Conservation (phyloP, 345 rosid species). For the Populus pruinosa region DNA sequence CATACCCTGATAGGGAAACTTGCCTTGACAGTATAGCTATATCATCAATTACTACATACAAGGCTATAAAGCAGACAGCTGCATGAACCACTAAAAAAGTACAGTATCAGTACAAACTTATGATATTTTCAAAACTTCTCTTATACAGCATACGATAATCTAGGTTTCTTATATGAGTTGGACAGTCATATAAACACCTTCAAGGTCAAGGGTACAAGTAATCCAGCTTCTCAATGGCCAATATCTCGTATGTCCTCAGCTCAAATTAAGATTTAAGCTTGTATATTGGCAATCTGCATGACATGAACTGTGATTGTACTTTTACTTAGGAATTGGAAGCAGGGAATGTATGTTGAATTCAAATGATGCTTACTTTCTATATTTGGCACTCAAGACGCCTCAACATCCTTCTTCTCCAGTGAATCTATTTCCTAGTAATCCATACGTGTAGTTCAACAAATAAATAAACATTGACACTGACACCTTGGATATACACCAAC, state of each 20-base stretch:
- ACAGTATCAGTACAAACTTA: neutral
- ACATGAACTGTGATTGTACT: neutral
- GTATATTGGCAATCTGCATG: neutral
- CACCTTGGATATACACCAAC: neutral
- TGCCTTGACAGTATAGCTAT: neutral
- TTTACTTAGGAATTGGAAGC: neutral
- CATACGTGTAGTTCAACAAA: neutral
- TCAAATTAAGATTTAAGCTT: neutral
- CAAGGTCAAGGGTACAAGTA: neutral
- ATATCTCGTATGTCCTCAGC: neutral
- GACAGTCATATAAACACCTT: neutral
- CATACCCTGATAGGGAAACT: neutral
- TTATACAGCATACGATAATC: neutral
- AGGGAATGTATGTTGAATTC: neutral
- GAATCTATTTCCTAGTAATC: neutral
- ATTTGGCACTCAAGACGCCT: neutral
- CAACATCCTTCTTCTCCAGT: neutral
- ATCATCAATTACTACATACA: neutral
- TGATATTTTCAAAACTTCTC: neutral
- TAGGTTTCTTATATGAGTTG: neutral
- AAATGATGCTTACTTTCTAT: neutral
- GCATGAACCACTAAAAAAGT: neutral
- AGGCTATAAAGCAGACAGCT: neutral
- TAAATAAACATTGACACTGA: neutral
- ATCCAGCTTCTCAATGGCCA: neutral